Evolutionary conservation across 441 rosid species (phyloP).

Genomic region (Daphne laureola): DNA sequence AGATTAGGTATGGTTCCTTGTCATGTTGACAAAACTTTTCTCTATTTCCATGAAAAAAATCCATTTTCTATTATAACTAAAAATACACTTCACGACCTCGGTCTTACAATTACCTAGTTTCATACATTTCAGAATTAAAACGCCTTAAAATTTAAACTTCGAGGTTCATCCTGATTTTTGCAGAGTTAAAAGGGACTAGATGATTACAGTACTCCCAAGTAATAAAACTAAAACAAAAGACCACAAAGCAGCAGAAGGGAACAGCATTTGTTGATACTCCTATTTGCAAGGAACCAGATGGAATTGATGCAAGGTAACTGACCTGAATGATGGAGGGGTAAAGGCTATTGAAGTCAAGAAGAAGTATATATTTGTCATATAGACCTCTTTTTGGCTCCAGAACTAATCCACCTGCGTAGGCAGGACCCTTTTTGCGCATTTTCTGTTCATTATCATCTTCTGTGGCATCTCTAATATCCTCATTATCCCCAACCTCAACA

Average conservation of each 20-base stretch:
- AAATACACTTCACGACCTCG: too few species aligned
- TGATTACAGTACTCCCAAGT: constrained; percentile 4
- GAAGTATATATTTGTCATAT: constrained; percentile 87
- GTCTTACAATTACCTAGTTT: too few species aligned
- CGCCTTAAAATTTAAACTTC: too few species aligned
- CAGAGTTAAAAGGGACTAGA: constrained; percentile 8
- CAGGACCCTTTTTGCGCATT: constrained; percentile 79
- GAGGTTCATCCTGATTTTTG: too few species aligned
- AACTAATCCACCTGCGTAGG: constrained; percentile 94
- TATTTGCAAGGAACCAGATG: constrained; percentile 13
- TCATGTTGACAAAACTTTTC: too few species aligned
- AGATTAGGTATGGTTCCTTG: too few species aligned
- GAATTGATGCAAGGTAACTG: constrained; percentile 18
- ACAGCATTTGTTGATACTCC: constrained; percentile 6
- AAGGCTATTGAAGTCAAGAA: constrained; percentile 96
- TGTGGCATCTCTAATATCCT: constrained; percentile 35
- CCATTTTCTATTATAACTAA: too few species aligned
- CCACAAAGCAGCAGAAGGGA: constrained; percentile 1
- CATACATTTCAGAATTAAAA: too few species aligned
- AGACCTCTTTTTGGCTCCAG: constrained; percentile 95
- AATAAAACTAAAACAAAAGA: neutral
- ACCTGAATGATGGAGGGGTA: constrained; percentile 99
- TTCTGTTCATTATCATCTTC: constrained; percentile 39
- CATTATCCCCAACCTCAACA: constrained; percentile 38
- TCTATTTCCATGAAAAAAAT: too few species aligned